A percentile compares a stretch with the other conserved stretches of the same genome.
Conservation (phyloP, 2,329 filamentous ascomycete species). For the Drechmeria coniospora region DNA sequence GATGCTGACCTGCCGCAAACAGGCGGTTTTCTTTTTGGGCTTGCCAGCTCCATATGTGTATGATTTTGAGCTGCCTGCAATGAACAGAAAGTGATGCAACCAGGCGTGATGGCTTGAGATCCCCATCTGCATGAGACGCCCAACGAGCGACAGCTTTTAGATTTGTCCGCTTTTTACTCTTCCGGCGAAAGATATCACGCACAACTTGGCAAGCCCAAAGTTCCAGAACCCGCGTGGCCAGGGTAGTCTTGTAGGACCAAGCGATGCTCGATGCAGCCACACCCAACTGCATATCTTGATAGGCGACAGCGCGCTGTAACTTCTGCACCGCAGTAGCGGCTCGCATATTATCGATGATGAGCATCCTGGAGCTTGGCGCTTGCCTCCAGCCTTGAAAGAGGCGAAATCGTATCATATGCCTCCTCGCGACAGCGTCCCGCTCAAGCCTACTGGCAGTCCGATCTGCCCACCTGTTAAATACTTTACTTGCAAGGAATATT, state of each 20-base stretch:
- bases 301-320: conserved; percentile 14
- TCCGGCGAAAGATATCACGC: conserved; percentile 8
- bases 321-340: conserved; percentile 16
- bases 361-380: conserved; percentile 14
- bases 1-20: conserved; percentile 4
- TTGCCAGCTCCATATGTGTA: not conserved
- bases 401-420: conserved; percentile 50
- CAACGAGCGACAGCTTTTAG: not conserved
- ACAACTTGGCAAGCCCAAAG: conserved; percentile 14
- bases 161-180: conserved; percentile 6
- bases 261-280: conserved; percentile 10
- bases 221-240: conserved; percentile 8
- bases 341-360: conserved; percentile 15
- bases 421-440: conserved; percentile 50
- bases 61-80: not conserved
- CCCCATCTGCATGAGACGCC: not conserved
- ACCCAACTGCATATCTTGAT: conserved; percentile 13
- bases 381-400: conserved; percentile 22
- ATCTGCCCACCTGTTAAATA: conserved; percentile 43
- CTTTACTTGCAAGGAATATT: conserved; percentile 36
- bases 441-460: conserved; percentile 48
- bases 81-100: no score
- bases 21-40: not conserved
- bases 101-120: not conserved
- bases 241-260: conserved; percentile 7